Evolutionary conservation across 345 rosid genomes (phyloP).

Genomic region (Aquilaria yunnanensis): DNA sequence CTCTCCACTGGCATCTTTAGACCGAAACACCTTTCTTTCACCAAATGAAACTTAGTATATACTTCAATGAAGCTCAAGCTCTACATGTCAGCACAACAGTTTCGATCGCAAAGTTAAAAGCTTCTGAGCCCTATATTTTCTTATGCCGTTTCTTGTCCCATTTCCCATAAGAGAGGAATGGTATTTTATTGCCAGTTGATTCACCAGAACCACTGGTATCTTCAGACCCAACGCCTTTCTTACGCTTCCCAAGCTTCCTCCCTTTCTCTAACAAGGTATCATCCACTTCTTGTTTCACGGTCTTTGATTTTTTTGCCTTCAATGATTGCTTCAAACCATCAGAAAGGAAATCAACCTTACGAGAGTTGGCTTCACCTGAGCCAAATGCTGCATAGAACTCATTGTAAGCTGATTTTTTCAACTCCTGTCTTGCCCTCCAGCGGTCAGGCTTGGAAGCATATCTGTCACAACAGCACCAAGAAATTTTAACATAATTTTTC

Average conservation of each 20-base stretch:
- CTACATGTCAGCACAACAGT: too few relatives aligned
- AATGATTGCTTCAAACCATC: conserved; percentile 37
- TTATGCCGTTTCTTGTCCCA: conserved; percentile 33
- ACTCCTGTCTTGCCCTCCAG: conserved; percentile 77
- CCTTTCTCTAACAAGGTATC: conserved; percentile 17
- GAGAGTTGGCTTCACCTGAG: conserved; percentile 35
- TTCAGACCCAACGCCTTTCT: conserved; percentile 15
- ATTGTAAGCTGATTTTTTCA: conserved; percentile 69
- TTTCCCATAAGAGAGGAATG: conserved; percentile 38
- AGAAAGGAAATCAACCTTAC: conserved; percentile 38
- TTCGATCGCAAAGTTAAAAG: too few relatives aligned
- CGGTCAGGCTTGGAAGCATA: conserved; percentile 57
- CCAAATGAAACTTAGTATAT: too few relatives aligned
- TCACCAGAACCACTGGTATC: conserved; percentile 20
- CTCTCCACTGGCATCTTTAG: too few relatives aligned
- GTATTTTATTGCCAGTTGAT: conserved; percentile 21
- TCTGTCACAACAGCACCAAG: conserved; percentile 30
- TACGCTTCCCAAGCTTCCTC: conserved; percentile 19
- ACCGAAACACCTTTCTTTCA: too few relatives aligned
- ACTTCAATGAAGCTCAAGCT: too few relatives aligned
- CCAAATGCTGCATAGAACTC: conserved; percentile 69
- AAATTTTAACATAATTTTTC: not conserved
- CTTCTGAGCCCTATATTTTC: conserved; percentile 17
- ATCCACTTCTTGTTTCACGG: conserved; percentile 46
- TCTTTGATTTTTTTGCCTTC: conserved; percentile 29